phyloP scores from a whole-genome alignment of 1,284 basidiomycete genomes.

The Heterobasidion annosum region DNA sequence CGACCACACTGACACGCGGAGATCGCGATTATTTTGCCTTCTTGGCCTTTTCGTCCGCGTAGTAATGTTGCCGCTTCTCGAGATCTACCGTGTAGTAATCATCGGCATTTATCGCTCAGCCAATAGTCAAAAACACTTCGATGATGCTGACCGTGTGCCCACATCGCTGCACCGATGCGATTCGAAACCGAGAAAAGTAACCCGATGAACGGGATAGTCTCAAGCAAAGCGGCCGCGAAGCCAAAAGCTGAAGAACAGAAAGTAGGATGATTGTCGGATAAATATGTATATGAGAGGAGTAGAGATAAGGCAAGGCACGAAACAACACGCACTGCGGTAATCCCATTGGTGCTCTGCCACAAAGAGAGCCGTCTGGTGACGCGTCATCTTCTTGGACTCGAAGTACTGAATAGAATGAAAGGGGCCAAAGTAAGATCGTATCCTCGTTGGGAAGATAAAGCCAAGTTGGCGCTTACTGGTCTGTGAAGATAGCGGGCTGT shows the following conservation, averaged over 20 bases:
- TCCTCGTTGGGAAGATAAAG: neutral
- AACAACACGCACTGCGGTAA: slow-evolving; percentile 51
- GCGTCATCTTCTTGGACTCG: slow-evolving; percentile 70
- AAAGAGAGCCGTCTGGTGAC: slow-evolving; percentile 59
- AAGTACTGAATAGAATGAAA: slow-evolving; percentile 45
- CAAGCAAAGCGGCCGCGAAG: slow-evolving; percentile 70
- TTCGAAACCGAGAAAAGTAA: slow-evolving; percentile 79
- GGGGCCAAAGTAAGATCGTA: neutral
- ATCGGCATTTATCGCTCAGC: neutral
- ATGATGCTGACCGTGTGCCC: slow-evolving; percentile 61
- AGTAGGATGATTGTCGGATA: neutral
- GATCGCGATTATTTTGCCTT: neutral
- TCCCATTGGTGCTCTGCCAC: slow-evolving; percentile 85
- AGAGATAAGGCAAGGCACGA: neutral
- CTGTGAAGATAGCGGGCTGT: slow-evolving; percentile 67
- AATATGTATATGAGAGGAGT: neutral
- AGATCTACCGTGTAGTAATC: slow-evolving; percentile 36
- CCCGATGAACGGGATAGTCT: slow-evolving; percentile 72
- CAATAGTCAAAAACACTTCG: neutral
- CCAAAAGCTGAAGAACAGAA: slow-evolving; percentile 54
- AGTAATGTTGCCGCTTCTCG: slow-evolving; percentile 72
- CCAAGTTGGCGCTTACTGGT: slow-evolving; percentile 36
- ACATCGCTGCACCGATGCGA: slow-evolving; percentile 85
- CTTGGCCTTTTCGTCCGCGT: slow-evolving; percentile 24
- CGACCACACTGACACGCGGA: too few relatives aligned